Evolutionary conservation across 2,329 filamentous ascomycete species (phyloP).

Genomic region (Aspergillus sp.): DNA sequence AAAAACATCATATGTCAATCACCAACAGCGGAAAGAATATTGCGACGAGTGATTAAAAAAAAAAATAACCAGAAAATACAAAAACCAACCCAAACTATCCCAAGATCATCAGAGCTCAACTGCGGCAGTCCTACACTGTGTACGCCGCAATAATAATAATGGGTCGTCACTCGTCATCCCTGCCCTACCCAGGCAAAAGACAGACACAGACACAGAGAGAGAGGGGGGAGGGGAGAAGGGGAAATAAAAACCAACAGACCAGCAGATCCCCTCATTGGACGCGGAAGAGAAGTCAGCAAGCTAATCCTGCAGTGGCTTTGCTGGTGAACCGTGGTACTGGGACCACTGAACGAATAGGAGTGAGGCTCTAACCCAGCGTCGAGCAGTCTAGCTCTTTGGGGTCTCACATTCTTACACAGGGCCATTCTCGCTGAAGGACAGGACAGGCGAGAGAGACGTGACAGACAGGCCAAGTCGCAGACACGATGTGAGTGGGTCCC

Average conservation of each 20-base stretch:
- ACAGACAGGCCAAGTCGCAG: conserved; percentile 14
- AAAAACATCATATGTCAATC: no score
- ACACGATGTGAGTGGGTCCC: conserved; percentile 22
- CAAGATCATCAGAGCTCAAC: conserved; percentile 2
- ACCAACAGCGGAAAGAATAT: not conserved
- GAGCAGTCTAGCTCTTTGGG: conserved; percentile 13
- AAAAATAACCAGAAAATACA: not conserved
- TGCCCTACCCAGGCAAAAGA: not conserved
- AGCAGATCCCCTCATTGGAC: conserved; percentile 16
- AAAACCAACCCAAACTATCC: not conserved
- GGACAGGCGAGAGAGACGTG: conserved; percentile 1
- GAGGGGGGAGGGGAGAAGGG: not conserved
- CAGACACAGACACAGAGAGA: no score
- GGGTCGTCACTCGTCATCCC: not conserved
- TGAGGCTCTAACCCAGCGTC: conserved; percentile 8
- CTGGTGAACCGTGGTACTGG: conserved; percentile 23
- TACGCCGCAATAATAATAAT: not conserved
- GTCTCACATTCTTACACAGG: conserved; percentile 18
- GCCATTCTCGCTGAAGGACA: conserved; percentile 13
- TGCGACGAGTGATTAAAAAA: not conserved
- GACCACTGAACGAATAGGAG: conserved; percentile 20
- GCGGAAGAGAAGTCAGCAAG: conserved; percentile 19
- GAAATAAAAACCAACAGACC: conserved; percentile 21
- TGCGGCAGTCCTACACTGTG: conserved; percentile 2
- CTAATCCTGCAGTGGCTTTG: conserved; percentile 20